Evolutionary conservation across 2,329 filamentous ascomycete species (phyloP), one percentile per base, ranked within the genome.

Genomic region (Colletotrichum costaricense): DNA sequence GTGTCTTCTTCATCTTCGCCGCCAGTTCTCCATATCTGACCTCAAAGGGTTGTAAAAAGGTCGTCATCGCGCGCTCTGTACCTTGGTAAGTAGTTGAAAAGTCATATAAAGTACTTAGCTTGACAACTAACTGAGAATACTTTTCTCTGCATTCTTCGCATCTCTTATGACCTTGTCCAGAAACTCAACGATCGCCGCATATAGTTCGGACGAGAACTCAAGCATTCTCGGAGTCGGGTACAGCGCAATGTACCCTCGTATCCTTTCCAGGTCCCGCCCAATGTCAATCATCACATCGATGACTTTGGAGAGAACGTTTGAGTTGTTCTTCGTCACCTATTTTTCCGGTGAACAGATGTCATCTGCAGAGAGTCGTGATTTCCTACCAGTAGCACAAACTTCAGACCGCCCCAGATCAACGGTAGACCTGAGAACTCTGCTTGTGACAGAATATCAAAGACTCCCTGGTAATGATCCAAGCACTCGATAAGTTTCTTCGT

Each of bases 371-470:
- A 14, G 24, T 19, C 3, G 12, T 2, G 16, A 22, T 0, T 0
- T 7, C 38, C 22, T 42, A 74, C 72, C 11, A 77, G 52, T 12
- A 77, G 35, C 3, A 73, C 65, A 30, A 77, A 69, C 38, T 77
- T 77, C 46, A 76, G 22, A 4, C 69, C 75, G 2, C 78, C 78
- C 78, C 78, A 79, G 22, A 79, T 75, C 16, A 79, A 67, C 5
- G 78, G 76, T 63, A 79, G 63, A 12, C 76, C 78, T 14, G 72
- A 67, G 58, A 78, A 77, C 33, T 78, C 77, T 4, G 75, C 75
- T 54, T 79, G 78, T 1, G 75, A 77, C 1, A 79, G 70, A 11
- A 79, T 78, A 30, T 79, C 77, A 59, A 79, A 79, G 9, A 78
- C 77, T 16, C 76, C 77, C 5, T 75, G 75, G 59, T 77, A 78